Base-by-base conservation (phyloP, 2,329 filamentous ascomycete species). In the Xylaria polymorpha region DNA sequence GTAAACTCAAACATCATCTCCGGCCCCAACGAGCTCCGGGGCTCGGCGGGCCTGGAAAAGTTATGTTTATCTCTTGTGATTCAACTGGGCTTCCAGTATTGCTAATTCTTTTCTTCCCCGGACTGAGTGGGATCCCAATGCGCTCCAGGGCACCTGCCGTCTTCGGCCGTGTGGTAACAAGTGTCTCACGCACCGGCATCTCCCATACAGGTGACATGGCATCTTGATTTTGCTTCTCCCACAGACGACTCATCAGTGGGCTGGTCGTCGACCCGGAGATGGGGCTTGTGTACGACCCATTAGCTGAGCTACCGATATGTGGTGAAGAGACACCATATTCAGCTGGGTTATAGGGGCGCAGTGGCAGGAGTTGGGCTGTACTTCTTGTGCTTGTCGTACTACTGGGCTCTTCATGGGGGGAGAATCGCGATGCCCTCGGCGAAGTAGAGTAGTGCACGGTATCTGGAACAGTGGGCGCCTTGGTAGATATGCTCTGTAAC, bases 321-420 rank as follows among this genome's bases (percentile, higher is more conserved):
- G 74, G 73, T 25, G 72, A 74, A 37, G 71, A 61, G 53, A 74
- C 55, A 20, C 70, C 73, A 60, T 78, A 79, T 32, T 79, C 77
- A 25, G 76, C 75, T 3, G 78, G 78, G 46, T 78, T 77, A 48
- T 79, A 79, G 1, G 76, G 72, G 8, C 73, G 74, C n/a, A 78
- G 57, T 2, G 76, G 77, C 22, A 78, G 61, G n/a, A 78, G 74
- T n/a, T 78, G 75, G 0, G 75, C 62, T 1, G 76, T 79, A 67
- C 76, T 78, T 46, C 71, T 73, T 4, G 73, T 77, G 68, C 77
- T 78, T n/a, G 73, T 76, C 1, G 77, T 76, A 70, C 77, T 79
- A 35, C 69, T 69, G 1, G 77, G 77, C 32, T 77, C 75, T n/a
- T 78, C 78, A 0, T 71, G 61, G 1, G 77, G 76, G 1, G 77